A percentile compares a stretch with the other conserved stretches of the same genome.
These are phyloP conservation scores for Cutaneotrichosporon sp. DNA, from an alignment of 1,284 basidiomycete genomes.

Conservation along the genomic window DNA sequence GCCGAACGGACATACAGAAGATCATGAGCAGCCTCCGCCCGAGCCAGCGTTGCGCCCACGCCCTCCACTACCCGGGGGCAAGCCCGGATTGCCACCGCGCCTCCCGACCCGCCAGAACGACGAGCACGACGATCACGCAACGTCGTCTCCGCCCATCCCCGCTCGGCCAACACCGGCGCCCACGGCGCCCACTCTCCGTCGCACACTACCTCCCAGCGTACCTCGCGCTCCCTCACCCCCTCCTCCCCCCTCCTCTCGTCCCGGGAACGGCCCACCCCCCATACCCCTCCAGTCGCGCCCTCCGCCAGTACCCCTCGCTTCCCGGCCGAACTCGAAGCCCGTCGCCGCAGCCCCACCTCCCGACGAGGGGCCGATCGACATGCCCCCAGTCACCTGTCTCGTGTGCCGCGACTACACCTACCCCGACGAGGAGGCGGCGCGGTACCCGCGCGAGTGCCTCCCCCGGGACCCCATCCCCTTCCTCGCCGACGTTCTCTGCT, in stretches of 20 bases:
- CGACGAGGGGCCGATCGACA: neutral
- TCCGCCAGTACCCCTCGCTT: slow-evolving; percentile 4
- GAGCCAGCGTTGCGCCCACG: neutral
- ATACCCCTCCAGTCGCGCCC: neutral
- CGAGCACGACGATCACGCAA: neutral
- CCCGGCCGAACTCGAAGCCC: slow-evolving; percentile 4
- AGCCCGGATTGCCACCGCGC: neutral
- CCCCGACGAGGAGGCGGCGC: slow-evolving; percentile 15
- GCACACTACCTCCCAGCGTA: neutral
- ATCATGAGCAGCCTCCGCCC: neutral
- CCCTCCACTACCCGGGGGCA: neutral
- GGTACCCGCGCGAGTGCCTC: slow-evolving; percentile 12
- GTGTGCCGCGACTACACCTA: slow-evolving; percentile 21
- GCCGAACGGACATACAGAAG: neutral
- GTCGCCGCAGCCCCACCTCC: neutral
- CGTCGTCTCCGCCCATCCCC: neutral
- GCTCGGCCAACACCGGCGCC: neutral
- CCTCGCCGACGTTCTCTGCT: slow-evolving; percentile 17
- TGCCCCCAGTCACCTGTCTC: slow-evolving; percentile 8
- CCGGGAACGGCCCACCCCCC: neutral
- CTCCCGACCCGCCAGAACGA: neutral
- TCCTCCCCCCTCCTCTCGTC: neutral
- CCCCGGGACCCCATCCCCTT: slow-evolving; percentile 9
- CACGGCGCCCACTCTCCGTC: too few relatives aligned
- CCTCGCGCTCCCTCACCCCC: neutral